Conservation (phyloP, 495 filamentous ascomycete species). For the Talaromyces adpressus region DNA sequence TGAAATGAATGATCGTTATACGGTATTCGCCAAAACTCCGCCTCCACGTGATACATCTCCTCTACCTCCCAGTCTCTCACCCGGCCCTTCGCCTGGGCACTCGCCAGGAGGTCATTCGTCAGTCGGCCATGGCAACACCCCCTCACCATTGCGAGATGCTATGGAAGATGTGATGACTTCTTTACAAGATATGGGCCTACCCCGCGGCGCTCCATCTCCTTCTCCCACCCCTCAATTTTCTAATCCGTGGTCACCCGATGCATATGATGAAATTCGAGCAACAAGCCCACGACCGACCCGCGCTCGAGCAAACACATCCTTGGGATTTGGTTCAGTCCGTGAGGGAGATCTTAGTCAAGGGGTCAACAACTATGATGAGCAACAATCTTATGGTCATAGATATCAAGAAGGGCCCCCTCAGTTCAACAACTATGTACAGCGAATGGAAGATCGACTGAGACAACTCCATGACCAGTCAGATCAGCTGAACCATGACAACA, state of each 20-base stretch:
- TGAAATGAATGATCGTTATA: slow-evolving; percentile 43
- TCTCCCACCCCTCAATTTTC: slow-evolving; percentile 47
- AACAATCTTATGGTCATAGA: slow-evolving; percentile 34
- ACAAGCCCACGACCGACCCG: slow-evolving; percentile 20
- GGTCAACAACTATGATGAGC: slow-evolving; percentile 31
- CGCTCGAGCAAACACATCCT: slow-evolving; percentile 60
- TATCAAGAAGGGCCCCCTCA: slow-evolving; percentile 57
- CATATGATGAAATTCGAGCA: slow-evolving; percentile 59
- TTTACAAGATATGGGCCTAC: slow-evolving; percentile 76
- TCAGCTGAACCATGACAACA: slow-evolving; percentile 23
- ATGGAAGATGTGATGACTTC: slow-evolving; percentile 99
- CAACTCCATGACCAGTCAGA: slow-evolving; percentile 58
- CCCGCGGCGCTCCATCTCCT: slow-evolving; percentile 40
- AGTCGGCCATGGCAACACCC: slow-evolving; percentile 62
- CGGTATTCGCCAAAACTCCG: slow-evolving; percentile 43
- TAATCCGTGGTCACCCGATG: slow-evolving; percentile 88
- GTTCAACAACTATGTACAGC: slow-evolving; percentile 75
- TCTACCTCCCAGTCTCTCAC: not conserved
- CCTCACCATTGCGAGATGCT: slow-evolving; percentile 83
- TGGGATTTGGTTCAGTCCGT: slow-evolving; percentile 56
- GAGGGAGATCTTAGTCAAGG: slow-evolving; percentile 48
- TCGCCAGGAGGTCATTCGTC: slow-evolving; percentile 17
- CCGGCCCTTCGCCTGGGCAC: slow-evolving; percentile 1
- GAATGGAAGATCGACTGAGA: slow-evolving; percentile 77
- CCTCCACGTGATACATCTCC: slow-evolving; percentile 59